A percentile compares a stretch with the other conserved stretches of the same genome.
Conservation (phyloP, 192 early-diverging fungal species). For the Phlyctochytrium bullatum region DNA sequence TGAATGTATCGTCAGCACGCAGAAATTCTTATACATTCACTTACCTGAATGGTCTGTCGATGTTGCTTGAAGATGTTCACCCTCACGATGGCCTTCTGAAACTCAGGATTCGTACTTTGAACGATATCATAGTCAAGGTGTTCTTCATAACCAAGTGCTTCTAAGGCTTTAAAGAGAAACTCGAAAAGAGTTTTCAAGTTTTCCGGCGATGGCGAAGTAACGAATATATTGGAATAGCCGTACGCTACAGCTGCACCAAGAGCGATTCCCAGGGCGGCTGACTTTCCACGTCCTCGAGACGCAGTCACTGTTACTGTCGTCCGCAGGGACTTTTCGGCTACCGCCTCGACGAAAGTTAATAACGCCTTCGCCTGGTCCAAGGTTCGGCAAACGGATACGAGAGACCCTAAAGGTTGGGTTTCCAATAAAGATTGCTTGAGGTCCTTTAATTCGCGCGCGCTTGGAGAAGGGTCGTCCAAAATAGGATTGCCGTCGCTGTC, state of each 20-base stretch:
- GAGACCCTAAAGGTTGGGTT: constrained; percentile 84
- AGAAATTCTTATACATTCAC: constrained; percentile 29
- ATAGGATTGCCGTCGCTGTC: constrained; percentile 6
- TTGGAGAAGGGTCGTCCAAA: constrained; percentile 26
- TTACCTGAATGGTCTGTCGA: constrained; percentile 87
- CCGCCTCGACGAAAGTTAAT: constrained; percentile 94
- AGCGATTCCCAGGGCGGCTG: constrained; percentile 89
- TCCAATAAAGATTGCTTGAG: constrained; percentile 87
- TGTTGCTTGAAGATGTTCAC: constrained; percentile 96
- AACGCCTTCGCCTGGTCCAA: constrained; percentile 96
- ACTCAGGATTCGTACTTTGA: constrained; percentile 94
- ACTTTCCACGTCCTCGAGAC: constrained; percentile 95
- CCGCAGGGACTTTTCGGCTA: constrained; percentile 90
- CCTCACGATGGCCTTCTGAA: constrained; percentile 92
- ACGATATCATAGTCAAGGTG: constrained; percentile 99
- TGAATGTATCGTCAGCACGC: constrained; percentile 38
- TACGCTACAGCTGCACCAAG: constrained; percentile 95
- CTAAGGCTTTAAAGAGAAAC: constrained; percentile 97
- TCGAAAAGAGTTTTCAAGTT: constrained; percentile 98
- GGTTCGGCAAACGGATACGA: constrained; percentile 77
- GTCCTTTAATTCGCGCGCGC: constrained; percentile 66
- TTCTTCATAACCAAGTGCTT: constrained; percentile 97
- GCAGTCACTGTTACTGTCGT: constrained; percentile 93
- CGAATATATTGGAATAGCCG: constrained; percentile 99
- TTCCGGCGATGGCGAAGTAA: constrained; percentile 95